phyloP scores from a whole-genome alignment of 1,284 basidiomycete genomes.

The Austropuccinia psidii region DNA sequence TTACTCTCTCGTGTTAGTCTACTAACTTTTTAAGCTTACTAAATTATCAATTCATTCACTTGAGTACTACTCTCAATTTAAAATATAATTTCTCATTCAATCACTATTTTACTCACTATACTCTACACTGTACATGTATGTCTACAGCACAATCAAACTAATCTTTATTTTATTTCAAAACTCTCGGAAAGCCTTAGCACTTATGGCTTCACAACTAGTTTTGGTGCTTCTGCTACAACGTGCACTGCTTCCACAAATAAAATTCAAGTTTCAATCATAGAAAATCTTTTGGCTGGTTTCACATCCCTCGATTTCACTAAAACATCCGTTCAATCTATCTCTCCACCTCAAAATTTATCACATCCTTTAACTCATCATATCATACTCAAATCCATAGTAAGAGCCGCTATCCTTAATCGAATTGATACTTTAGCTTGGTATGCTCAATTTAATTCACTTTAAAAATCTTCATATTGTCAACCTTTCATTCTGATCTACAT shows the following conservation, averaged over 20 bases:
- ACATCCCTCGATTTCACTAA: conserved; percentile 52
- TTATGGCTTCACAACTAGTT: conserved; percentile 34
- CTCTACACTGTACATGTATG: no score
- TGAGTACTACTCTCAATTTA: no score
- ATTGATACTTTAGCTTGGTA: conserved; percentile 70
- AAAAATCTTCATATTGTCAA: neutral
- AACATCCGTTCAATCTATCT: conserved; percentile 41
- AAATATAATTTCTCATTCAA: no score
- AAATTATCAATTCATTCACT: no score
- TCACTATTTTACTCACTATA: no score
- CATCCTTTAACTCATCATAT: conserved; percentile 54
- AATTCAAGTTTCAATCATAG: conserved; percentile 66
- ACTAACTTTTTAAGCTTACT: neutral
- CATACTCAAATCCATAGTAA: conserved; percentile 82
- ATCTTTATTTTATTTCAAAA: no score
- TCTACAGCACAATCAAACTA: no score
- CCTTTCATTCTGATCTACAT: no score
- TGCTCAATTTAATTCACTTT: neutral
- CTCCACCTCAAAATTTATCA: neutral
- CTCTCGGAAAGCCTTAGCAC: no score
- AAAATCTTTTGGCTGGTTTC: conserved; percentile 68
- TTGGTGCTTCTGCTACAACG: conserved; percentile 56
- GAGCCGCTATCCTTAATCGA: conserved; percentile 74
- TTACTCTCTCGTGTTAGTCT: conserved; percentile 9
- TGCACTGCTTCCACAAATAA: conserved; percentile 61